Conservation (phyloP, 2,329 filamentous ascomycete genomes). For the Cladophialophora bantiana region DNA sequence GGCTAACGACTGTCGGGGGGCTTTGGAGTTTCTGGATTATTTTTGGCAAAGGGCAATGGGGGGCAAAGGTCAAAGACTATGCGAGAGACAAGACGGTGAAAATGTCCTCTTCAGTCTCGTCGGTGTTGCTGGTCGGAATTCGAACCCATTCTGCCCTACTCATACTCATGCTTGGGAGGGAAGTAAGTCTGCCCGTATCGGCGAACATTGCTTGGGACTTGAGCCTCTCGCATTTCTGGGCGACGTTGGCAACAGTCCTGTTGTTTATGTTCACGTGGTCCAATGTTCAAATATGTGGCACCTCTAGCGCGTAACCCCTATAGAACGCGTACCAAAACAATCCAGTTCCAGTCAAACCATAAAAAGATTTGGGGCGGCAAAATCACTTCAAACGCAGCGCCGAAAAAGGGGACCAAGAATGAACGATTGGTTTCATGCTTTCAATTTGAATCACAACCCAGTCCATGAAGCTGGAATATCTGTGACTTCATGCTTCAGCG, state of each 20-base stretch:
- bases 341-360: too few species aligned
- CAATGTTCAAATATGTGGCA: slow-evolving; percentile 12
- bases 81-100: not conserved
- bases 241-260: not conserved
- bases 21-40: not conserved
- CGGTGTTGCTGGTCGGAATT: not conserved
- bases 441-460: slow-evolving; percentile 37
- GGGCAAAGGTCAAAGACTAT: not conserved
- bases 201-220: not conserved
- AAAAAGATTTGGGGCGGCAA: too few species aligned
- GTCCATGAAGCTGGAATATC: slow-evolving; percentile 29
- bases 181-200: not conserved
- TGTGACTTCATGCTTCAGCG: slow-evolving; percentile 33
- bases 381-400: not conserved
- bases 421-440: slow-evolving; percentile 39
- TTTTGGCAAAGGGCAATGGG: not conserved
- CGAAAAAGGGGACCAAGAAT: not conserved
- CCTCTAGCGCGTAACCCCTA: slow-evolving; percentile 23
- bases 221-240: not conserved
- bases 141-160: not conserved
- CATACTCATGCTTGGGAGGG: not conserved
- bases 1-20: not conserved
- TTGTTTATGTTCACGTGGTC: slow-evolving; percentile 9
- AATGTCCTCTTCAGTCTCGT: not conserved
- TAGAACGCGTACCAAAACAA: slow-evolving; percentile 35